Base-by-base conservation (phyloP, 805 yeast genomes). In the Kazachstania psychrophila region DNA sequence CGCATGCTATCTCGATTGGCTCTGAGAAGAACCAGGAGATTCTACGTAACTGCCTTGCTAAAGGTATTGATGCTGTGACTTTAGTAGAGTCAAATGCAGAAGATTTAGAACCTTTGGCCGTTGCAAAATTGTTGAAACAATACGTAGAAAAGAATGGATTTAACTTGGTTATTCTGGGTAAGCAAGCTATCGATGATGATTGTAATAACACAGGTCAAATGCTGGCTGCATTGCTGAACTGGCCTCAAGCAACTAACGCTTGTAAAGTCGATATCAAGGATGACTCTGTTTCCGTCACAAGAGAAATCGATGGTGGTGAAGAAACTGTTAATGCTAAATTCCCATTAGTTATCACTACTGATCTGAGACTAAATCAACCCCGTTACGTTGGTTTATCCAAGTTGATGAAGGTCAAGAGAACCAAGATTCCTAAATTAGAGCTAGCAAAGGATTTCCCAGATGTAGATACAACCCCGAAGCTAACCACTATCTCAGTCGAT, bases 221-320 rank as follows among this genome's bases (percentile, higher is more conserved):
- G 77, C 72, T 92, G 37, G 97, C 96, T 2, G 96, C 95, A 8
- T 65, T 89, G 42, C 71, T 89, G 61, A 75, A 78, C 53, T 89
- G 97, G 97, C 94, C 96, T 14, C 96, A 88, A 54, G 96, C 95
- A 23, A 89, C 96, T 23, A 84, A 86, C 55, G 96, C 96, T 6
- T 80, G 92, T 32, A 81, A 84, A 58, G 89, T 89, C 25, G 80
- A 70, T 29, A 58, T 86, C 15, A 61, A 66, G 27, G 72, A 69
- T 35, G 66, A 60, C 16, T 48, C 49, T 19, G 73, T 81, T 15
- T 71, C 73, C 23, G 94, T 92, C 19, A 82, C 89, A 31, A 73
- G 96, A 55, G 98, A 92, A 66, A 76, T 89, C 33, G 99, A 92
- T 58, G 96, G 96, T 37, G 98, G 98, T 53, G 77, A 82, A 34